A percentile compares a stretch with the other conserved stretches of the same genome.
phyloP scores from a whole-genome alignment of 2,329 filamentous ascomycete species.

The Trichophyton benhamiae region DNA sequence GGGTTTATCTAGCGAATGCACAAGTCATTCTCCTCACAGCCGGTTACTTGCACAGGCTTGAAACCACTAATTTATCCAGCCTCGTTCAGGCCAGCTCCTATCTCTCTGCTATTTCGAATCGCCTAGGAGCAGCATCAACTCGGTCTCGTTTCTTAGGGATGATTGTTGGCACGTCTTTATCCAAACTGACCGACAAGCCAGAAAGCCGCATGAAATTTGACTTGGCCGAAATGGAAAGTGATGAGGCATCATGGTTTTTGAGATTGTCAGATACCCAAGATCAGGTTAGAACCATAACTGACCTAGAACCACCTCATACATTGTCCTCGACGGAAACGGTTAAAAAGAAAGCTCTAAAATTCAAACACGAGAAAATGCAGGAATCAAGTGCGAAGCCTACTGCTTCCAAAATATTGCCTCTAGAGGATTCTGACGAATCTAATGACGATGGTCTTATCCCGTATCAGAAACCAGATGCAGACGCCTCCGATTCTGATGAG shows the following conservation, averaged over 20 bases:
- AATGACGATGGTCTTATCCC: constrained; percentile 58
- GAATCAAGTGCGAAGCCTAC: neutral
- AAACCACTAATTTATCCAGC: constrained; percentile 54
- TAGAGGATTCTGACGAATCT: constrained; percentile 47
- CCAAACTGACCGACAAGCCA: constrained; percentile 50
- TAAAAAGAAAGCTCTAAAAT: constrained; percentile 5
- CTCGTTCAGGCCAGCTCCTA: constrained; percentile 62
- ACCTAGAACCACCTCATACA: constrained; percentile 28
- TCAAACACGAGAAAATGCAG: constrained; percentile 12
- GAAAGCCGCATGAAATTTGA: constrained; percentile 71
- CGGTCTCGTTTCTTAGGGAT: constrained; percentile 76
- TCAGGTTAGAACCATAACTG: constrained; percentile 44
- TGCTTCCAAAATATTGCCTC: constrained; percentile 37
- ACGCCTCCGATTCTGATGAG: constrained; percentile 83
- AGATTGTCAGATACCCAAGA: constrained; percentile 53
- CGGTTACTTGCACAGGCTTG: constrained; percentile 58
- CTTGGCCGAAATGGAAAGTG: constrained; percentile 60
- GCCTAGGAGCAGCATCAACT: constrained; percentile 62
- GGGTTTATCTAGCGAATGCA: constrained; percentile 50
- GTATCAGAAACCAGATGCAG: constrained; percentile 77
- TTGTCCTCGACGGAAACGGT: constrained; percentile 7
- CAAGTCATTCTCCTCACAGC: constrained; percentile 67
- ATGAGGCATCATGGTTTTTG: constrained; percentile 66
- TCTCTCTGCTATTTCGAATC: constrained; percentile 69
- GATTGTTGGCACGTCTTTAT: constrained; percentile 65